phyloP scores from a whole-genome alignment of 192 early-diverging fungal genomes.

The Podochytrium sp. region DNA sequence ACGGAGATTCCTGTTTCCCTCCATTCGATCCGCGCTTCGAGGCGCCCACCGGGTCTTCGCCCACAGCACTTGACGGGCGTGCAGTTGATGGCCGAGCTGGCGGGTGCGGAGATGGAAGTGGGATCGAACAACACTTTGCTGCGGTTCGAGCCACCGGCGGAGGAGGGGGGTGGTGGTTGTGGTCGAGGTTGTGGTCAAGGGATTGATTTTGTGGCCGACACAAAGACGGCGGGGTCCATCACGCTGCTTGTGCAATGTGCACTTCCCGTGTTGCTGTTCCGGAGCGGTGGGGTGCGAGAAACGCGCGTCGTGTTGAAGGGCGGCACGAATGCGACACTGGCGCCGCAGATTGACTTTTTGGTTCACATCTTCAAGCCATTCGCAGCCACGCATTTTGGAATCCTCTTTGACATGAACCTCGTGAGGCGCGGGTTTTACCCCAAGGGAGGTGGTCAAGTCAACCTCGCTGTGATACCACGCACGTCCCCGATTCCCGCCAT shows the following conservation, averaged over 20 bases:
- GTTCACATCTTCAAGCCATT: slow-evolving; percentile 15
- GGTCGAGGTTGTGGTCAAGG: not conserved
- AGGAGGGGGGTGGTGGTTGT: not conserved
- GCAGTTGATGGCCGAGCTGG: slow-evolving; percentile 29
- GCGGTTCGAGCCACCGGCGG: not conserved
- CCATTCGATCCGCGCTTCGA: not conserved
- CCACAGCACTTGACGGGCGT: slow-evolving; percentile 48
- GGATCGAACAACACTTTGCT: not conserved
- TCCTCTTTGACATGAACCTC: not conserved
- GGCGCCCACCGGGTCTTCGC: slow-evolving; percentile 27
- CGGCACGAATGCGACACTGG: slow-evolving; percentile 37
- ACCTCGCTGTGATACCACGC: slow-evolving; percentile 30
- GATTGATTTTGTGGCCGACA: slow-evolving; percentile 32
- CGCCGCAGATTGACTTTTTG: slow-evolving; percentile 34
- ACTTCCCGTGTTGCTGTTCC: slow-evolving; percentile 43
- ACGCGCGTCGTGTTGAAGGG: slow-evolving; percentile 36
- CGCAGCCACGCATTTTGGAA: not conserved
- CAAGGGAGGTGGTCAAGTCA: slow-evolving; percentile 34
- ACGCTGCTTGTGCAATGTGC: slow-evolving; percentile 41
- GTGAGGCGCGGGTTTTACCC: slow-evolving; percentile 38
- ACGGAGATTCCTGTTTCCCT: not conserved
- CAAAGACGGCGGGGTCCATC: slow-evolving; percentile 37
- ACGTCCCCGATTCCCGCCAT: not conserved
- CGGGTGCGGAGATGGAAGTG: slow-evolving; percentile 10
- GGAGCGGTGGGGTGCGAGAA: not conserved